Evolutionary conservation across 139 green algal species (phyloP), one percentile per base, ranked within the genome.

Genomic region (Spirogloea muscicola): DNA sequence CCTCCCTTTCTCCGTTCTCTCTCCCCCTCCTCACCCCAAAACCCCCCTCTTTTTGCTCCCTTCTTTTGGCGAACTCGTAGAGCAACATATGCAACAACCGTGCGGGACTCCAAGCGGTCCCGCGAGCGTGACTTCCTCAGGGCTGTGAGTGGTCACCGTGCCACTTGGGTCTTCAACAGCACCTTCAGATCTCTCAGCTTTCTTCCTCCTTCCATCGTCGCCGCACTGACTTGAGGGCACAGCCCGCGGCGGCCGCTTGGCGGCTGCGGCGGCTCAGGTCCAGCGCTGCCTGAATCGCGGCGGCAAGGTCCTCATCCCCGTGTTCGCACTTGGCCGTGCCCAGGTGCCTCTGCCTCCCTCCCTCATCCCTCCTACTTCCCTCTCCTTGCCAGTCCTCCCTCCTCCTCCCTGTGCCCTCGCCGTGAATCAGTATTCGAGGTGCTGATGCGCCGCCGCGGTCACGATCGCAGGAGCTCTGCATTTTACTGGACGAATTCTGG

Each of bases 401-500:
- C n/a, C n/a, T n/a, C n/a, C n/a, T n/a, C n/a, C n/a, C n/a, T n/a
- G n/a, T n/a, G n/a, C n/a, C n/a, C n/a, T n/a, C n/a, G n/a, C n/a
- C n/a, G n/a, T n/a, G n/a, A n/a, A n/a, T n/a, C n/a, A n/a, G n/a
- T n/a, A n/a, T n/a, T n/a, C n/a, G n/a, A n/a, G n/a, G n/a, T n/a
- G n/a, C n/a, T n/a, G n/a, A n/a, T n/a, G n/a, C n/a, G n/a, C n/a
- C n/a, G n/a, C n/a, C n/a, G n/a, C n/a, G n/a, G n/a, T n/a, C n/a
- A n/a, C n/a, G n/a, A 21, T 21, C 46, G 49, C 85, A 92, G 70
- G 88, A 93, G 85, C 81, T 93, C 73, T 70, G 86, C 33, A 80
- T 92, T 34, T 79, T 93, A 41, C 69, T 93, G 29, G 86, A 90
- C 21, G 88, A 92, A 34, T 88, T 79, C 79, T 93, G 89, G 89